phyloP scores from a whole-genome alignment of 768 basidiomycete species.

The Glaciozyma antarctica region DNA sequence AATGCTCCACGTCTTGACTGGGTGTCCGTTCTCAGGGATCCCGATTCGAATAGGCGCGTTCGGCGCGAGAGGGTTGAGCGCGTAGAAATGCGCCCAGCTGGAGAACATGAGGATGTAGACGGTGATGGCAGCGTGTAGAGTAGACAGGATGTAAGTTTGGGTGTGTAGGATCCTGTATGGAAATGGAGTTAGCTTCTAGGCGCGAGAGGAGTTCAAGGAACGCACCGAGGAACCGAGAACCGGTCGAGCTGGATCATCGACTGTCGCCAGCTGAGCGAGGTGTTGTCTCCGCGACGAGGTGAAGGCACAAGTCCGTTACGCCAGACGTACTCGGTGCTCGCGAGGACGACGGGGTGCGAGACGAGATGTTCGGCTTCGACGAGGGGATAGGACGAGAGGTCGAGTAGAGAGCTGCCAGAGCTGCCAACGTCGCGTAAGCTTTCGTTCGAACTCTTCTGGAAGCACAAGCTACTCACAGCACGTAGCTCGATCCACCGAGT shows the following conservation, averaged over 20 bases:
- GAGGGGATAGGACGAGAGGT: constrained; percentile 25
- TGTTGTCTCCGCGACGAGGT: not conserved
- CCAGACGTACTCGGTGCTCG: constrained; percentile 31
- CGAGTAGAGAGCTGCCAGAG: constrained; percentile 28
- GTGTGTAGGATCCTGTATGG: constrained; percentile 16
- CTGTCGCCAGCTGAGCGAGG: constrained; percentile 16
- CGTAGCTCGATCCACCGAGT: constrained; percentile 30
- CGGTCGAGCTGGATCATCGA: constrained; percentile 26
- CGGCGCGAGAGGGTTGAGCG: constrained; percentile 29
- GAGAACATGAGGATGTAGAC: constrained; percentile 33
- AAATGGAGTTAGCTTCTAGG: not conserved
- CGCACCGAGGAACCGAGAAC: constrained; percentile 29
- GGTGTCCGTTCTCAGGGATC: not conserved
- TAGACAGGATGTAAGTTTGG: constrained; percentile 27
- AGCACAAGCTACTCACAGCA: constrained; percentile 12
- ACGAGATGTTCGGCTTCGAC: constrained; percentile 31
- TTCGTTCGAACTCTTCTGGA: not conserved
- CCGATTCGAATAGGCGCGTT: not conserved
- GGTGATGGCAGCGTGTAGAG: constrained; percentile 24
- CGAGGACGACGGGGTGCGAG: constrained; percentile 32
- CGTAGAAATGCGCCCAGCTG: constrained; percentile 27
- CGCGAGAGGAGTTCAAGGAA: not conserved
- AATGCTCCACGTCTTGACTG: constrained; percentile 18
- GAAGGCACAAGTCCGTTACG: constrained; percentile 25
- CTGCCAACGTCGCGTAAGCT: constrained; percentile 5